Conservation (phyloP, 2,329 filamentous ascomycete genomes). For the Hypoxylon sp. region DNA sequence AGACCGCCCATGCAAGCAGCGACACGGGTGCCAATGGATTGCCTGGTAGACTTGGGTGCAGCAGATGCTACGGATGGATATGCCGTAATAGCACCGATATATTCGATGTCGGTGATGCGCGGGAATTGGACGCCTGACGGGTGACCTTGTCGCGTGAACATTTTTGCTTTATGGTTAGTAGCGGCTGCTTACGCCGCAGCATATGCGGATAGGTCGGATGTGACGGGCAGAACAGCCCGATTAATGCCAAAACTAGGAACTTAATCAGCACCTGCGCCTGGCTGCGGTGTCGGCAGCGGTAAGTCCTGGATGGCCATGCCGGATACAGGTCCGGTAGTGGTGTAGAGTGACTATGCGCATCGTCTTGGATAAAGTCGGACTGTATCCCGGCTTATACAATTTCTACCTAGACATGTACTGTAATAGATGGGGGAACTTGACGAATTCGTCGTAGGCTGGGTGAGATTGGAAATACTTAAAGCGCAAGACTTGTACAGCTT, state of each 20-base stretch:
- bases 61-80: constrained; percentile 43
- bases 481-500: neutral
- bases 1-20: constrained; percentile 65
- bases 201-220: constrained; percentile 21
- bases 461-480: neutral
- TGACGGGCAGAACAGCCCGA: constrained; percentile 46
- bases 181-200: neutral
- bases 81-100: constrained; percentile 57
- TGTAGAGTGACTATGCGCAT: constrained; percentile 62
- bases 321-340: constrained; percentile 55
- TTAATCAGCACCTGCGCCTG: constrained; percentile 58
- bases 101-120: constrained; percentile 62
- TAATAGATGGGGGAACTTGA: neutral
- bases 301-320: constrained; percentile 56
- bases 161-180: constrained; percentile 51
- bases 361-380: constrained; percentile 44
- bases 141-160: constrained; percentile 62
- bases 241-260: constrained; percentile 62
- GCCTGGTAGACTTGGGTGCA: neutral
- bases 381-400: constrained; percentile 4
- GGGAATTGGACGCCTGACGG: constrained; percentile 58
- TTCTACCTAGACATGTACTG: neutral
- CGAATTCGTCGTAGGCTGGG: neutral
- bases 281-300: constrained; percentile 56
- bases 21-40: constrained; percentile 52